Percentiles rank a stretch among this genome's conserved stretches.
Conservation (phyloP, 208 protist genomes). For the Leishmania tarentolae region DNA sequence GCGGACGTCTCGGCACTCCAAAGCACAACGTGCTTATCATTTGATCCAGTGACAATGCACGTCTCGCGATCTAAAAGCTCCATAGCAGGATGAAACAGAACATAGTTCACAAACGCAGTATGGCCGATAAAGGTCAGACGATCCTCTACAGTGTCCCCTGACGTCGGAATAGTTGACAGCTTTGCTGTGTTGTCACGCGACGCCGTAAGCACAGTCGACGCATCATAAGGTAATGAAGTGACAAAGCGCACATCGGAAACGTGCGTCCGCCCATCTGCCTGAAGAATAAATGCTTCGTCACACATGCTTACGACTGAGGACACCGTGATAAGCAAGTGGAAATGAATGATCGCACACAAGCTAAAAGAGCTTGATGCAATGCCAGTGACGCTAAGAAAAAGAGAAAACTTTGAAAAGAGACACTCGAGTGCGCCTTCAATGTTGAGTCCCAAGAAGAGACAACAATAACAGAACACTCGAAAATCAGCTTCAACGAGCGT, state of each 20-base stretch:
- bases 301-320: not conserved
- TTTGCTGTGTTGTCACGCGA: slow-evolving; percentile 67
- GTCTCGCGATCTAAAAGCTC: slow-evolving; percentile 39
- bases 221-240: slow-evolving; percentile 14
- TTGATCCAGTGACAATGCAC: slow-evolving; percentile 69
- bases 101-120: slow-evolving; percentile 84
- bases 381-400: not conserved
- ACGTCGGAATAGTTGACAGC: slow-evolving; percentile 26
- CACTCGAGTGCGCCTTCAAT: not conserved
- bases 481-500: not conserved
- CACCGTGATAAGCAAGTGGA: not conserved
- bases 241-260: slow-evolving; percentile 64
- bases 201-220: slow-evolving; percentile 35
- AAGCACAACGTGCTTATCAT: slow-evolving; percentile 77
- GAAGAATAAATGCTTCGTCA: slow-evolving; percentile 44
- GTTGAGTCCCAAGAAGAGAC: not conserved
- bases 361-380: not conserved
- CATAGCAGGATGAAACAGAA: slow-evolving; percentile 49
- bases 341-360: not conserved
- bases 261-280: slow-evolving; percentile 61
- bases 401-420: not conserved
- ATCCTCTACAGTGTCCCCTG: slow-evolving; percentile 17
- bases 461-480: not conserved
- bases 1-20: slow-evolving; percentile 47
- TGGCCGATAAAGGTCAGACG: slow-evolving; percentile 55